A percentile compares a stretch with the other conserved stretches of the same genome.
Conservation (phyloP, 768 basidiomycete species). For the Psilocybe cubensis region DNA sequence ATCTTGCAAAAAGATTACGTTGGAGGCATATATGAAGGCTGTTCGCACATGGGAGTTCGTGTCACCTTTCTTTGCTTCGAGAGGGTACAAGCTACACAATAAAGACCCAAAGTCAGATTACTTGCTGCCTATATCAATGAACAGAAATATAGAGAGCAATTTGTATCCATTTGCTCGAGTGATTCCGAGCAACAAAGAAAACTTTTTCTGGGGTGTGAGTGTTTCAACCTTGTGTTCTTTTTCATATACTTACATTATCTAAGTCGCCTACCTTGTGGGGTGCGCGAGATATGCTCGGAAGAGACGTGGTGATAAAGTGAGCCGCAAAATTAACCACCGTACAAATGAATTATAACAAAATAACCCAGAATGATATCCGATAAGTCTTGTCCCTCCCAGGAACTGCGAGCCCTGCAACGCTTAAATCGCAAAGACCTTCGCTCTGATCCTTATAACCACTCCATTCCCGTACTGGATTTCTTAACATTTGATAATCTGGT, state of each 20-base stretch:
- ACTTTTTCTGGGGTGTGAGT: neutral
- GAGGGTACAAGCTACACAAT: slow-evolving; percentile 14
- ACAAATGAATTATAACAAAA: neutral
- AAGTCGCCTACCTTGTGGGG: slow-evolving; percentile 3
- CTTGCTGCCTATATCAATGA: neutral
- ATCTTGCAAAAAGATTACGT: too few relatives aligned
- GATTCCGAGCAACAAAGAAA: neutral
- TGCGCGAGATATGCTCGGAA: slow-evolving; percentile 5
- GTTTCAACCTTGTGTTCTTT: neutral
- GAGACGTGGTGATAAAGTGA: slow-evolving; percentile 15
- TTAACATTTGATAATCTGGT: slow-evolving; percentile 13
- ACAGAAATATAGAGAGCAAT: neutral
- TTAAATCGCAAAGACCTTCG: slow-evolving; percentile 16
- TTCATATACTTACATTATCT: neutral
- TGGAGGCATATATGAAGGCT: too few relatives aligned
- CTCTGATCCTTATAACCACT: slow-evolving; percentile 22
- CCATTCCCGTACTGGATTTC: slow-evolving; percentile 19
- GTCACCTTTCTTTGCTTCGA: slow-evolving; percentile 18
- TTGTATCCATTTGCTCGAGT: slow-evolving; percentile 5
- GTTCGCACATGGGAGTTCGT: slow-evolving; percentile 28
- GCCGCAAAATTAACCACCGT: neutral
- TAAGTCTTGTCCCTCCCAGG: neutral
- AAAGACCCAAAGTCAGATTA: neutral
- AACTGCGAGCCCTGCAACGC: slow-evolving; percentile 14
- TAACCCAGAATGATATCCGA: slow-evolving; percentile 6